phyloP scores from a whole-genome alignment of 805 yeast species.

The Danielozyma ontarioensis region DNA sequence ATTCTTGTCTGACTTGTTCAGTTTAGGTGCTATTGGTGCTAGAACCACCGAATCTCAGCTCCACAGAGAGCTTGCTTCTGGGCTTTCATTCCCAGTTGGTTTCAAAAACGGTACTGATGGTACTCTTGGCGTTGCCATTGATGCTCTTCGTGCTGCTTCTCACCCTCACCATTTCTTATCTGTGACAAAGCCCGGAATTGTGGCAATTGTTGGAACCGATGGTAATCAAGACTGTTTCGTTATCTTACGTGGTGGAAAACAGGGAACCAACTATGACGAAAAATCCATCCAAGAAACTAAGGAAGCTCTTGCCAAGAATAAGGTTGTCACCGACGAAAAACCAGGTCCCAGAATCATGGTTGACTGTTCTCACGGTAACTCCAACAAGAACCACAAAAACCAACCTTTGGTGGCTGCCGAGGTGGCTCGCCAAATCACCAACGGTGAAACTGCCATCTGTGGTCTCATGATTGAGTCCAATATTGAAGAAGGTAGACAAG shows the following conservation, averaged over 20 bases:
- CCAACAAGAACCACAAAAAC: conserved; percentile 82
- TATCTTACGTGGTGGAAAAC: conserved; percentile 92
- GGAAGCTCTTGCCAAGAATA: conserved; percentile 49
- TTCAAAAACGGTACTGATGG: conserved; percentile 99
- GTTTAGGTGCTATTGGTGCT: conserved; percentile 98
- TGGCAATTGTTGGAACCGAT: conserved; percentile 92
- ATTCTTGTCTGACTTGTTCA: conserved; percentile 86
- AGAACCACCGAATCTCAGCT: conserved; percentile 98
- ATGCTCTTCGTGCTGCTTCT: conserved; percentile 88
- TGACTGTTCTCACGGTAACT: conserved; percentile 97
- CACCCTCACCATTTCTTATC: conserved; percentile 92
- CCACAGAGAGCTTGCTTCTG: conserved; percentile 95
- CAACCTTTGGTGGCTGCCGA: conserved; percentile 84
- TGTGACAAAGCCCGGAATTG: conserved; percentile 94
- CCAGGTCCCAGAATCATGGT: conserved; percentile 75
- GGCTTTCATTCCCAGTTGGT: conserved; percentile 95
- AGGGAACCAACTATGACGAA: conserved; percentile 85
- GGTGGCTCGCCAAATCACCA: conserved; percentile 72
- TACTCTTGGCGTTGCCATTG: conserved; percentile 87
- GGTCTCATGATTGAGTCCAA: conserved; percentile 98
- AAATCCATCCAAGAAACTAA: conserved; percentile 65
- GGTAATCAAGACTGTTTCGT: conserved; percentile 90
- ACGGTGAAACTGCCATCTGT: conserved; percentile 72
- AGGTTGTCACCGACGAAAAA: conserved; percentile 41
- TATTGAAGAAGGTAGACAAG: conserved; percentile 88